A percentile compares a stretch with the other conserved stretches of the same genome.
Conservation (phyloP, 352 stramenopile genomes). For the Phytophthora hybrid region DNA sequence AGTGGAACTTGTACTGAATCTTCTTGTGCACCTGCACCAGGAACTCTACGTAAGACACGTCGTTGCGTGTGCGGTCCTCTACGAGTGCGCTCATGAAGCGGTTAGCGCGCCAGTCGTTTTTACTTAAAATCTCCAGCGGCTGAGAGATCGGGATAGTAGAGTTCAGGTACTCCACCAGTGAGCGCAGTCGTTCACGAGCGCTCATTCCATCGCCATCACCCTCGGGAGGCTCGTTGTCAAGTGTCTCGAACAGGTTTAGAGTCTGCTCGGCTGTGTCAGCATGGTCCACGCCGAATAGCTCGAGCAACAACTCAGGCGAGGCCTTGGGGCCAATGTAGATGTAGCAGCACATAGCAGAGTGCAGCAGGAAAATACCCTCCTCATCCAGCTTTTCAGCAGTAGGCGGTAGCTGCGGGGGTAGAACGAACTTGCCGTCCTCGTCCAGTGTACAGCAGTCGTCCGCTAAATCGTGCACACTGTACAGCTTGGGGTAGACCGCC, state of each 20-base stretch:
- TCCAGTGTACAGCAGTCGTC: constrained; percentile 84
- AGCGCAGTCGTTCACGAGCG: constrained; percentile 70
- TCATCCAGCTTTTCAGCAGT: constrained; percentile 90
- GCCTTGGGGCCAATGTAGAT: constrained; percentile 88
- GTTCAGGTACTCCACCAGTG: constrained; percentile 82
- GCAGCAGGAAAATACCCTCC: constrained; percentile 87
- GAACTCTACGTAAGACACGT: constrained; percentile 92
- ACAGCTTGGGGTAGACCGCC: constrained; percentile 89
- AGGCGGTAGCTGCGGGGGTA: constrained; percentile 77
- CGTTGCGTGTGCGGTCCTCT: constrained; percentile 87
- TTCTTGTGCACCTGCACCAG: constrained; percentile 92
- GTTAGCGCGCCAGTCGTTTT: constrained; percentile 86
- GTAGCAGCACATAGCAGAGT: constrained; percentile 89
- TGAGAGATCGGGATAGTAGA: constrained; percentile 86
- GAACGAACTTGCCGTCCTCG: constrained; percentile 81
- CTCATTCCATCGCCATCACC: constrained; percentile 52
- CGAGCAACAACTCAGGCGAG: constrained; percentile 70
- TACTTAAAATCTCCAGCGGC: constrained; percentile 85
- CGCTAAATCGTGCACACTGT: constrained; percentile 87
- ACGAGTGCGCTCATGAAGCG: constrained; percentile 89
- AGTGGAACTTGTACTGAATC: constrained; percentile 93
- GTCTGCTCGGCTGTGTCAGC: constrained; percentile 81
- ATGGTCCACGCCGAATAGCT: constrained; percentile 88
- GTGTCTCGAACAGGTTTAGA: constrained; percentile 69
- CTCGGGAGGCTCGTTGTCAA: constrained; percentile 57